Percentiles rank a stretch among this genome's conserved stretches.
These are phyloP conservation scores for Podospora pseudoanserina DNA, from an alignment of 495 filamentous ascomycete species.

Conservation along the genomic window DNA sequence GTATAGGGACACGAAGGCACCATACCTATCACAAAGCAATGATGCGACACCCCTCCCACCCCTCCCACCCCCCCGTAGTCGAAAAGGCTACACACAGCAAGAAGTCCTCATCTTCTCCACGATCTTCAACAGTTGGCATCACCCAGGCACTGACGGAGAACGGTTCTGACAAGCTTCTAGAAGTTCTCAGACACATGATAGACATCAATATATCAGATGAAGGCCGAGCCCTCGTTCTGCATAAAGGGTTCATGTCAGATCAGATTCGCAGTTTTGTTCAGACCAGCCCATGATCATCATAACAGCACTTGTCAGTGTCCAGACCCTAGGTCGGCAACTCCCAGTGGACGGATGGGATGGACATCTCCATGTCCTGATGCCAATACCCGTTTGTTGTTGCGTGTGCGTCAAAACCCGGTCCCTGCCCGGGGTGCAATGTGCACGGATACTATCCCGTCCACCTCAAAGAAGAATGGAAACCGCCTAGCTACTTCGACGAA, in stretches of 20 bases:
- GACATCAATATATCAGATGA: slow-evolving; percentile 1
- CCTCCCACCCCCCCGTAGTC: background rate
- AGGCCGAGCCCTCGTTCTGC: background rate
- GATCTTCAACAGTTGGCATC: background rate
- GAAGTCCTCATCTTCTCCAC: background rate
- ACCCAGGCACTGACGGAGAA: background rate
- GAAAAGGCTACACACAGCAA: no score
- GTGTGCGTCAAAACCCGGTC: slow-evolving; percentile 9
- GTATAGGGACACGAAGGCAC: no score
- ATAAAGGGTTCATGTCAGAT: slow-evolving; percentile 5
- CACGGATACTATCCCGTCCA: slow-evolving; percentile 7
- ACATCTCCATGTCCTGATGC: no score
- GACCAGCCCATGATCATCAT: slow-evolving; percentile 5
- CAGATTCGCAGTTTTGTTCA: slow-evolving; percentile 1
- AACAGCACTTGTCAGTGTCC: background rate
- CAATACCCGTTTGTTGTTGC: background rate
- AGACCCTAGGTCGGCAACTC: background rate
- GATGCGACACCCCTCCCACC: background rate
- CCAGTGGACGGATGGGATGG: background rate
- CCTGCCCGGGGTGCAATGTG: background rate
- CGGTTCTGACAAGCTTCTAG: slow-evolving; percentile 7
- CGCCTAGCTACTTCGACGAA: no score
- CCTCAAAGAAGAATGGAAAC: background rate
- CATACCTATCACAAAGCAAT: background rate
- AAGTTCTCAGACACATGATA: background rate